A percentile compares a stretch with the other conserved stretches of the same genome.
Conservation (phyloP, 345 rosid genomes). For the Salix purpurea region DNA sequence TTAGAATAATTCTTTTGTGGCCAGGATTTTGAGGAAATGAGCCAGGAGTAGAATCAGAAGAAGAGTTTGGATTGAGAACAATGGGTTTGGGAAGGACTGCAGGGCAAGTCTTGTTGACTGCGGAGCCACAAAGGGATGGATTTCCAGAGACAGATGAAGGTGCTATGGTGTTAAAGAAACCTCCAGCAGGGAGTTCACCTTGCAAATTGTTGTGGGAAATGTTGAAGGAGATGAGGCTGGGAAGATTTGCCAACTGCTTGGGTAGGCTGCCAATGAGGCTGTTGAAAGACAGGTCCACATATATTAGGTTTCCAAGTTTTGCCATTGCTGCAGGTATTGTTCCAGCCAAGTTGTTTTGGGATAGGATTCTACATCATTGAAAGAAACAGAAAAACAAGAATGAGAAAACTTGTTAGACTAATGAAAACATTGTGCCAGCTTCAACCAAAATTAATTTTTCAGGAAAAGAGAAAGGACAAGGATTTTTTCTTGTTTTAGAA, state of each 20-base stretch:
- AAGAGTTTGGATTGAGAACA: constrained; percentile 81
- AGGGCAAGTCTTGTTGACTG: constrained; percentile 79
- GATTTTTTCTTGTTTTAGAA: neutral
- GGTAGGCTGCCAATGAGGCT: constrained; percentile 60
- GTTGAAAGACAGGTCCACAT: constrained; percentile 71
- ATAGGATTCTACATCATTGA: constrained; percentile 49
- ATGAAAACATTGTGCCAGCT: neutral
- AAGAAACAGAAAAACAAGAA: neutral
- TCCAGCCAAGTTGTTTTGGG: constrained; percentile 62
- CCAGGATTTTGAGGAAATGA: constrained; percentile 27
- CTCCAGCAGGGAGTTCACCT: constrained; percentile 85
- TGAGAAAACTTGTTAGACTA: neutral
- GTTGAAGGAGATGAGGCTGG: constrained; percentile 63
- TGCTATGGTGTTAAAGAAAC: constrained; percentile 72
- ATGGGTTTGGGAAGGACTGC: constrained; percentile 84
- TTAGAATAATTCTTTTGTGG: constrained; percentile 77
- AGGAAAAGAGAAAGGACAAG: neutral
- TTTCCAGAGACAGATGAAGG: constrained; percentile 68
- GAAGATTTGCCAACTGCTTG: constrained; percentile 75
- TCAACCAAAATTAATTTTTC: neutral
- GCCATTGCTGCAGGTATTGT: constrained; percentile 58
- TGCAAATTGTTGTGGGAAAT: constrained; percentile 74
- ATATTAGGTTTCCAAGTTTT: constrained; percentile 50
- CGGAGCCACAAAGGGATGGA: constrained; percentile 81
- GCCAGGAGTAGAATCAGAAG: constrained; percentile 39